Evolutionary conservation across 768 basidiomycete species (phyloP).

Genomic region (Boletellus ananas): DNA sequence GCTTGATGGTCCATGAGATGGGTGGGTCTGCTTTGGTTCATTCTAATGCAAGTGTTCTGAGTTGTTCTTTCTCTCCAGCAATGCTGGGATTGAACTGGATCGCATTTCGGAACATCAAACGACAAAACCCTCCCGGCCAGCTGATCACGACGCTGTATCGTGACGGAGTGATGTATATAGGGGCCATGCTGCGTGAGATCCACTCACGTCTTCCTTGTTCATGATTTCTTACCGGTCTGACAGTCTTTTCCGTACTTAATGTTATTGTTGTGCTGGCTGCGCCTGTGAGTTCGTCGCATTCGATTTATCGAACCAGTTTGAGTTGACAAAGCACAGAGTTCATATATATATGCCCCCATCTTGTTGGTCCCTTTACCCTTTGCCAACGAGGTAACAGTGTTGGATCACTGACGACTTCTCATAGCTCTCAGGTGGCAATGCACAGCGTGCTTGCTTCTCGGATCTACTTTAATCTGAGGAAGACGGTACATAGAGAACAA

Average conservation of each 20-base stretch:
- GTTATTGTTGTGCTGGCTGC: slow-evolving; percentile 10
- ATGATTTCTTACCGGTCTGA: not conserved
- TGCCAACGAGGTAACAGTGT: no score
- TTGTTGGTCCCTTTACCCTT: slow-evolving; percentile 12
- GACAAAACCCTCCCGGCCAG: slow-evolving; percentile 3
- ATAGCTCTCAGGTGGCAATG: slow-evolving; percentile 18
- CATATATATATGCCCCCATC: slow-evolving; percentile 16
- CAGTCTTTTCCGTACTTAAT: slow-evolving; percentile 18
- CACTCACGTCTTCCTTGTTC: not conserved
- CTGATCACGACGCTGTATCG: slow-evolving; percentile 14
- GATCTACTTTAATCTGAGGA: slow-evolving; percentile 24
- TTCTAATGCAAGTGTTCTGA: not conserved
- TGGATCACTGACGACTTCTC: no score
- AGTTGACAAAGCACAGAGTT: not conserved
- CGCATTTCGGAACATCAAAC: slow-evolving; percentile 16
- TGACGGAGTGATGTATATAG: slow-evolving; percentile 18
- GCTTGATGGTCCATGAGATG: slow-evolving; percentile 14
- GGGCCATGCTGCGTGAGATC: slow-evolving; percentile 12
- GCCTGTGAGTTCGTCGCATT: slow-evolving; percentile 1
- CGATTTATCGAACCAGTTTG: not conserved
- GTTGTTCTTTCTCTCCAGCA: slow-evolving; percentile 1
- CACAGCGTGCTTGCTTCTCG: no score
- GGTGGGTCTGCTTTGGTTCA: slow-evolving; percentile 1
- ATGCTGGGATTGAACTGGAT: slow-evolving; percentile 16
- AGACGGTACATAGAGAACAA: slow-evolving; percentile 13